Conservation (phyloP, 352 stramenopile genomes). For the Phytophthora syringae region DNA sequence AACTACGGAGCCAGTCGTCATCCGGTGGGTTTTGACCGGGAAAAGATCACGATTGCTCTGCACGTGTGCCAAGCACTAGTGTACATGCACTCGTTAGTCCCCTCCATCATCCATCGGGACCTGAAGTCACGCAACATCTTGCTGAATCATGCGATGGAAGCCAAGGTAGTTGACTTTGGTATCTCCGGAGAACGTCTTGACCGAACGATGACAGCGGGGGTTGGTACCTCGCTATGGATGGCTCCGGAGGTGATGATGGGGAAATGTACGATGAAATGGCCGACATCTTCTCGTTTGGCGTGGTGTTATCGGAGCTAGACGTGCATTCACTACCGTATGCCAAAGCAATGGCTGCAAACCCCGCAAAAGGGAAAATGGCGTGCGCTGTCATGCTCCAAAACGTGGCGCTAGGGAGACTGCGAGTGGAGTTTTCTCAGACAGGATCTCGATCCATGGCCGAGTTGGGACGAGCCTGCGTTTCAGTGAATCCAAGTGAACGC, state of each 20-base stretch:
- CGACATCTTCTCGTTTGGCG: too few relatives aligned
- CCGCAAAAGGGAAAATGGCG: conserved; percentile 1
- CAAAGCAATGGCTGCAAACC: background rate
- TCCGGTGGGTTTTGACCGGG: conserved; percentile 11
- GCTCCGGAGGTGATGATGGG: too few relatives aligned
- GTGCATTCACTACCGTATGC: conserved; percentile 3
- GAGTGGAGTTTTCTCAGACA: background rate
- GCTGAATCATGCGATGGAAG: conserved; percentile 19
- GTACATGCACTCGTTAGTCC: conserved; percentile 43
- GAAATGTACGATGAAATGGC: too few relatives aligned
- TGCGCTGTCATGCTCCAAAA: conserved; percentile 6
- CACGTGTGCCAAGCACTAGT: conserved; percentile 17
- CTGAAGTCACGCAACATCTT: conserved; percentile 49
- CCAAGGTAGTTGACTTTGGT: conserved; percentile 62
- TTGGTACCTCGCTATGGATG: too few relatives aligned
- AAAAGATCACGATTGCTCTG: conserved; percentile 13
- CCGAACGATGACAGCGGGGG: background rate
- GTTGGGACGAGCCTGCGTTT: conserved; percentile 1
- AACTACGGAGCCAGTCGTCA: background rate
- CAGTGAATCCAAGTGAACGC: background rate
- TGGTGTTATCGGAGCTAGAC: too few relatives aligned
- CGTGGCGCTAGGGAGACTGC: conserved; percentile 1
- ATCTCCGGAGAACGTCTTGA: conserved; percentile 35
- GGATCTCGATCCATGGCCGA: conserved; percentile 3
- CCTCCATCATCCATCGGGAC: too few relatives aligned